Evolutionary conservation across 2,329 filamentous ascomycete species (phyloP).

Genomic region (Colletotrichum cordylinicola): DNA sequence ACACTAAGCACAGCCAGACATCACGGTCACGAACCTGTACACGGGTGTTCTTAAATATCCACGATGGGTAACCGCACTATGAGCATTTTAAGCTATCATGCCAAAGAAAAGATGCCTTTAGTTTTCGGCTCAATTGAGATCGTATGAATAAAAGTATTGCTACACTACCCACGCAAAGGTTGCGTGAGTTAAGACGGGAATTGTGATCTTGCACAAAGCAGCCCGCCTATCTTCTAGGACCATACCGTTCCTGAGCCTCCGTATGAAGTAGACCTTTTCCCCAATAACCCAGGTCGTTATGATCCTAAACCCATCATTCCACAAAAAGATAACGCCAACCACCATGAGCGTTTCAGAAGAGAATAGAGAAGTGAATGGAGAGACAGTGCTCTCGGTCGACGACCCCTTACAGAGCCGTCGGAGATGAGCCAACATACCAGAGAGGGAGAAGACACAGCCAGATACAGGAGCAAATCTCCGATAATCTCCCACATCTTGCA

Average conservation of each 20-base stretch:
- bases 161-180: neutral
- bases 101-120: neutral
- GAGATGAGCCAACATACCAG: neutral
- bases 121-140: neutral
- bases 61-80: neutral
- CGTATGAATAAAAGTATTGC: conserved; percentile 1
- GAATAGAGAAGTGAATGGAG: neutral
- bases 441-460: neutral
- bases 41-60: neutral
- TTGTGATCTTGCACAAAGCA: neutral
- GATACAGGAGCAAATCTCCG: neutral
- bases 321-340: neutral
- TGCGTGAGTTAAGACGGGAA: neutral
- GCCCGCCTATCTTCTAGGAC: neutral
- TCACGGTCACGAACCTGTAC: fast-evolving
- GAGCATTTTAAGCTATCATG: neutral
- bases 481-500: neutral
- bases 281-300: neutral
- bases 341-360: neutral
- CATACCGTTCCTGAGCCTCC: neutral
- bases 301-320: neutral
- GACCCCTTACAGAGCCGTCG: neutral
- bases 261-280: neutral
- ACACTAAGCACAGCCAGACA: neutral
- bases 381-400: neutral